Base-by-base conservation (phyloP, 2,329 filamentous ascomycete species). In the Aplosporella prunicola region DNA sequence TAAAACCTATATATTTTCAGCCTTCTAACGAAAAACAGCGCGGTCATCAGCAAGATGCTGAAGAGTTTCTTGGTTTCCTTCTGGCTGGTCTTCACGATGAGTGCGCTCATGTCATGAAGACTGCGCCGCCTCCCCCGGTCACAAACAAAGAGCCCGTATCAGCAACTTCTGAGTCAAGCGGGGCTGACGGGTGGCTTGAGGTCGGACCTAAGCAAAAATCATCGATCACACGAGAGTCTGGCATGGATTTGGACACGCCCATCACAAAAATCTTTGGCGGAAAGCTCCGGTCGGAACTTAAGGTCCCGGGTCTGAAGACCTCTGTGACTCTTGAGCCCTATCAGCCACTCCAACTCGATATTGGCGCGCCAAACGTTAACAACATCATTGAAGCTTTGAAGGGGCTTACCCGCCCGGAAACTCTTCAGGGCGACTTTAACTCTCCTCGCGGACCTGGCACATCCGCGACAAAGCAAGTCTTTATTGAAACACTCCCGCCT, bases 21-120 rank as follows among this genome's bases (percentile, higher is more conserved):
- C n/a, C 53, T 45, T 41, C 49, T 60, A 45, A 61, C 39, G 35
- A 20, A 34, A 34, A 42, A 27, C 46, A 87, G 80, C 82, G 87
- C 43, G 91, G 91, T 11, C 89, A 95, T 51, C 91, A 98, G 58
- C 89, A 98, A 67, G 91, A 98, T 63, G 91, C 91, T 1, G 87
- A 98, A 55, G 91, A 98, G 54, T 98, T 98, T 49, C 68, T 98
- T 16, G 89, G 88, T 1, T 93, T 96, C 57, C 68, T 98, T 22
- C 70, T 98, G 4, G 88, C 94, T 52, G 85, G 86, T 32, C 74
- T 98, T 22, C 88, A 95, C 50, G 88, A 96, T 46, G 91, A 98
- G 59, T 95, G 88, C 56, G 76, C 78, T 11, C 72, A 79, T 40
- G 79, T 89, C 31, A 82, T 93, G 65, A 74, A 75, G 45, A 66